phyloP scores from a whole-genome alignment of 2,329 filamentous ascomycete species.

The Neofusicoccum cordaticola region DNA sequence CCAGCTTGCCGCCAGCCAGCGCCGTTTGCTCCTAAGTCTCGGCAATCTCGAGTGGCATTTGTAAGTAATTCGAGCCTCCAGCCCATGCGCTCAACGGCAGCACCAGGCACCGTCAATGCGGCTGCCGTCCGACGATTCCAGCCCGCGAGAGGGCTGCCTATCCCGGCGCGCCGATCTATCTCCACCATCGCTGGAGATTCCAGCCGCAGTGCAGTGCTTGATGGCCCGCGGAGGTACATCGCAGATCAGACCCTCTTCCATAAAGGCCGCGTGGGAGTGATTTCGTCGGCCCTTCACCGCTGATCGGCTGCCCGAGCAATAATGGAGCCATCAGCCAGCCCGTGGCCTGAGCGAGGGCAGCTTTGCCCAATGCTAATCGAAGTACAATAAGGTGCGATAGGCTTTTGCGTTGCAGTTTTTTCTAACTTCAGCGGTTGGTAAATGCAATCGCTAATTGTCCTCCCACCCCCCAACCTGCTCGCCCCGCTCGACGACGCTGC shows the following conservation, averaged over 20 bases:
- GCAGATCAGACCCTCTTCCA: background rate
- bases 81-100: background rate
- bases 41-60: constrained; percentile 1
- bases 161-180: background rate
- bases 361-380: background rate
- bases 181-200: background rate
- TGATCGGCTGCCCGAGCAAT: background rate
- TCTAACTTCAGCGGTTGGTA: background rate
- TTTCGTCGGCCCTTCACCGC: background rate
- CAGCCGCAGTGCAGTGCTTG: background rate
- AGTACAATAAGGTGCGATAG: background rate
- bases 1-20: background rate
- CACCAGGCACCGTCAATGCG: background rate
- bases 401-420: background rate
- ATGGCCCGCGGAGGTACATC: background rate
- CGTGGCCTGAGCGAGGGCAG: background rate
- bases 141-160: background rate
- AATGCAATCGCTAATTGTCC: background rate
- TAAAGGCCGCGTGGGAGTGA: too few relatives aligned
- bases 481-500: background rate
- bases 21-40: background rate
- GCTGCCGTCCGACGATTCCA: background rate
- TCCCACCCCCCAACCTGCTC: background rate
- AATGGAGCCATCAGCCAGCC: background rate
- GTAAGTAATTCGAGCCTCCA: background rate